Evolutionary conservation across 805 yeast genomes (phyloP), one percentile per base, ranked within the genome.

Genomic region (Metschnikowia matae): DNA sequence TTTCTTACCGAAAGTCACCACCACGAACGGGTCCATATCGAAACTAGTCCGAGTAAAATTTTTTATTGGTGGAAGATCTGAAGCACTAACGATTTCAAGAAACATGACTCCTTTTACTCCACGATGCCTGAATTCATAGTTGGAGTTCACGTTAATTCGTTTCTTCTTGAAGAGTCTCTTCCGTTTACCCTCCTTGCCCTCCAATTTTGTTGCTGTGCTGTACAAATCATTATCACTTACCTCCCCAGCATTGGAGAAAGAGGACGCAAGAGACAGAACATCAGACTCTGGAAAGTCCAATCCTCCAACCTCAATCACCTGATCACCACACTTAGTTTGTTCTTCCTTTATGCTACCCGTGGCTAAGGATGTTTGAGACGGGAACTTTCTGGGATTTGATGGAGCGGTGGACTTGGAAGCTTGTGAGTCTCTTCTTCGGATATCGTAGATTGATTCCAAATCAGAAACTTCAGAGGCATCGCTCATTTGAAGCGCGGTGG

Each of bases 11-110:
- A 92, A 89, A 0, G 96, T 84, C 1, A 89, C 84, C 17, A 92
- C 89, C 2, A 92, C 92, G 69, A 92, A 94, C 2, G 98, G 98
- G 63, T 94, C 99, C 95, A 94, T 89, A 66, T 90, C 96, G 62
- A 87, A 92, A 1, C 91, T 84, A 20, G 89, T 81, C 8, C 90
- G 73, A 0, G 87, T 82, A 14, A 87, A 70, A 55, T 85, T 84
- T 38, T 78, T 77, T 48, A 84, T 75, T 0, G 95, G 88, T 1
- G 99, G 99, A 35, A 92, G 71, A 50, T 85, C 89, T 2, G 80
- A 70, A 8, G 92, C 89, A 1, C 85, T 80, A 3, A 81, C 77
- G 18, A 92, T 80, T 54, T 91, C 96, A 34, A 92, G 62, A 58
- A 86, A 88, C 3, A 87, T 66, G 6, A 91, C 86, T 2, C 98